Conservation (phyloP, 2,329 filamentous ascomycete genomes). For the Apiospora hydei region DNA sequence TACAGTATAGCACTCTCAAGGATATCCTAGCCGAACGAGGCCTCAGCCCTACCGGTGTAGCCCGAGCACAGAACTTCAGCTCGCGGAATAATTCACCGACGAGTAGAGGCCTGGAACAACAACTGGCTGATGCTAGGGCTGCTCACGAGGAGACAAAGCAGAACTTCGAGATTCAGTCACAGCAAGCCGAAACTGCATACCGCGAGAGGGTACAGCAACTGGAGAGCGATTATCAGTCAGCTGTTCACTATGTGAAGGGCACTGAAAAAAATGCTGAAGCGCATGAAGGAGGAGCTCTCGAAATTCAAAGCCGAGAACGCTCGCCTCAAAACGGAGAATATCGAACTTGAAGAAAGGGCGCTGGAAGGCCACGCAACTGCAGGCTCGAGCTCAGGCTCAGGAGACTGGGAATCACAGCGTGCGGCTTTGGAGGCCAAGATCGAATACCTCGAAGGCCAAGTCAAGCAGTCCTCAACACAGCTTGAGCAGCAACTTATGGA, state of each 20-base stretch:
- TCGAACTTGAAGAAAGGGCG: constrained; percentile 65
- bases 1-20: constrained; percentile 93
- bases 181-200: constrained; percentile 88
- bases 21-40: constrained; percentile 90
- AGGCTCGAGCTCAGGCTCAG: constrained; percentile 34
- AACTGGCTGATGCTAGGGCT: constrained; percentile 78
- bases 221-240: constrained; percentile 96
- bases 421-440: constrained; percentile 72
- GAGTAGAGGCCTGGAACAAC: constrained; percentile 85
- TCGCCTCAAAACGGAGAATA: constrained; percentile 83
- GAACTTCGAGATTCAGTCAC: constrained; percentile 78
- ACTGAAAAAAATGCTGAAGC: constrained; percentile 99
- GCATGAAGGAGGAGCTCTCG: constrained; percentile 96
- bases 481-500: constrained; percentile 76
- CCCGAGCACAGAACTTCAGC: constrained; percentile 75
- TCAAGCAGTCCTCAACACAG: constrained; percentile 68
- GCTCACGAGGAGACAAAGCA: constrained; percentile 87
- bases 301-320: constrained; percentile 89
- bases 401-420: constrained; percentile 79
- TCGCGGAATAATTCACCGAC: constrained; percentile 84
- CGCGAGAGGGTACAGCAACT: constrained; percentile 92
- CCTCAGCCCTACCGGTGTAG: constrained; percentile 76
- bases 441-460: constrained; percentile 70
- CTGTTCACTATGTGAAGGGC: constrained; percentile 96
- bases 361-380: constrained; percentile 53